Evolutionary conservation across 345 rosid genomes (phyloP).

Genomic region (Physaria fendleri): DNA sequence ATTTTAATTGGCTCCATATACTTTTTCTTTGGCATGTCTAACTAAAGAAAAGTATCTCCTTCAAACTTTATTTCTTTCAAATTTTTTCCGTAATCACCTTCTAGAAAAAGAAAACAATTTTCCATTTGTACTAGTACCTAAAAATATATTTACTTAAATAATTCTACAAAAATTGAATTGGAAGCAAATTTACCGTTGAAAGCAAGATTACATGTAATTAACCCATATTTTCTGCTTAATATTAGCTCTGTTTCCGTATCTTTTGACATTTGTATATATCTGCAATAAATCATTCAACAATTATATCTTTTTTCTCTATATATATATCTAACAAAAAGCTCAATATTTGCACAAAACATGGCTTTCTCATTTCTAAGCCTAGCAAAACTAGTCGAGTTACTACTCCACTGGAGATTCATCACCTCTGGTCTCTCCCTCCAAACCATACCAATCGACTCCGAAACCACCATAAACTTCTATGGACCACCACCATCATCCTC

Average conservation of each 20-base stretch:
- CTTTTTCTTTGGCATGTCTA: not conserved
- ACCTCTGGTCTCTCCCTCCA: constrained; percentile 52
- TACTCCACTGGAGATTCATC: constrained; percentile 57
- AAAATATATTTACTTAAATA: not conserved
- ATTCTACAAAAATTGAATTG: not conserved
- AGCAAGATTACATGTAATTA: not conserved
- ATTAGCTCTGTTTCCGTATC: too few species aligned
- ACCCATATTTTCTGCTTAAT: too few species aligned
- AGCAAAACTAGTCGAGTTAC: constrained; percentile 40
- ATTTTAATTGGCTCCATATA: not conserved
- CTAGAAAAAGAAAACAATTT: too few species aligned
- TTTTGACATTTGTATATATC: not conserved
- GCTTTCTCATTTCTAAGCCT: constrained; percentile 50
- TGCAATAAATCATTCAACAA: not conserved
- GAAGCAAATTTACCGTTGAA: not conserved
- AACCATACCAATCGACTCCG: constrained; percentile 33
- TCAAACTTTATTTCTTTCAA: not conserved
- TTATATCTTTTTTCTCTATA: not conserved
- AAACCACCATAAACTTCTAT: constrained; percentile 73
- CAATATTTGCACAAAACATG: constrained; percentile 22
- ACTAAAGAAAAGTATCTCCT: not conserved
- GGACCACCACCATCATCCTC: constrained; percentile 33
- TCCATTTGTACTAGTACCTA: not conserved
- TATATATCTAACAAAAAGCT: not conserved
- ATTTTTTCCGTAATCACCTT: not conserved